These are phyloP conservation scores for Dactylellina parvicollis DNA, from an alignment of 2,329 filamentous ascomycete species.

Conservation along the genomic window DNA sequence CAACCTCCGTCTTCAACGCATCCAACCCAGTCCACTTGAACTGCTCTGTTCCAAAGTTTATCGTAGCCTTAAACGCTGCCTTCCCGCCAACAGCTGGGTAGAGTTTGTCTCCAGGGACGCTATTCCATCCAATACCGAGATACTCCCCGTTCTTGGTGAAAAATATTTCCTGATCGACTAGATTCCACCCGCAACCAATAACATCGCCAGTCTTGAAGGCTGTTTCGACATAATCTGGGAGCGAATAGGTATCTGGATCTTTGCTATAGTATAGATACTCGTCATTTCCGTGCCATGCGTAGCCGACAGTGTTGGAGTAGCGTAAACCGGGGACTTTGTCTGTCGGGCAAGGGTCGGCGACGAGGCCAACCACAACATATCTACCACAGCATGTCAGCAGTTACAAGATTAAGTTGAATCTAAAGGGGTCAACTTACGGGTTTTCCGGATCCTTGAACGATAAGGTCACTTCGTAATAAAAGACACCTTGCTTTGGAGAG, in stretches of 20 bases:
- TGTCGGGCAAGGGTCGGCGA: conserved; percentile 33
- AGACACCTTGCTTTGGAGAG: conserved; percentile 32
- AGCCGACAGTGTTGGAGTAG: conserved; percentile 19
- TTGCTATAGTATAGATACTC: conserved; percentile 18
- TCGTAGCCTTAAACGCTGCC: conserved; percentile 14
- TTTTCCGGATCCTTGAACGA: conserved; percentile 7
- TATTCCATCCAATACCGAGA: conserved; percentile 15
- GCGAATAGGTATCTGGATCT: neutral
- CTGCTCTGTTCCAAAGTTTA: conserved; percentile 38
- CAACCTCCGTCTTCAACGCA: conserved; percentile 10
- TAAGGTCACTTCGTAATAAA: conserved; percentile 34
- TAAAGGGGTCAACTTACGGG: conserved; percentile 6
- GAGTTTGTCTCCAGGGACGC: conserved; percentile 23
- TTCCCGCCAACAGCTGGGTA: conserved; percentile 39
- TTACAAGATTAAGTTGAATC: neutral
- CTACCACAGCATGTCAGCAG: neutral
- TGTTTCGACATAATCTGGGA: neutral
- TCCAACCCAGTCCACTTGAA: conserved; percentile 35
- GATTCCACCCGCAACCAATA: conserved; percentile 35
- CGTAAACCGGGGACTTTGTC: conserved; percentile 27
- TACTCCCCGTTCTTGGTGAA: conserved; percentile 37
- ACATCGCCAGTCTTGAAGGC: conserved; percentile 24
- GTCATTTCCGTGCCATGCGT: conserved; percentile 47
- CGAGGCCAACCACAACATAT: conserved; percentile 26
- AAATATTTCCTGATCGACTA: conserved; percentile 18